Evolutionary conservation across 768 basidiomycete genomes (phyloP), one percentile per base, ranked within the genome.

Genomic region (Fomitopsis serialis): DNA sequence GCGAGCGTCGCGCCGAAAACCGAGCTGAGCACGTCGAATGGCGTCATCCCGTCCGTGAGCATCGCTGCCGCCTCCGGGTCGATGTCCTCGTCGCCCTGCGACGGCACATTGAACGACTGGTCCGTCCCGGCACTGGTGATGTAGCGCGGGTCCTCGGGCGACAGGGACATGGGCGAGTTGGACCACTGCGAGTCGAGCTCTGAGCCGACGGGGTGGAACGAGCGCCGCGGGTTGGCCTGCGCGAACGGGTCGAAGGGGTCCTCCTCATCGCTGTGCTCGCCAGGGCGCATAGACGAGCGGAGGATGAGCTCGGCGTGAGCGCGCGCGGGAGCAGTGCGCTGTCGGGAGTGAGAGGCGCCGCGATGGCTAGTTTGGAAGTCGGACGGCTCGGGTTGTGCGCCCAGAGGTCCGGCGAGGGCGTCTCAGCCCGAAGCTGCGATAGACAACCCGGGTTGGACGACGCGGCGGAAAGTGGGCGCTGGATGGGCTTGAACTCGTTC

Each of bases 31-130:
- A 98, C 93, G 62, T 99, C 97, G 62, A 99, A 88, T 1, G 97
- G 97, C 1, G 96, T 96, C 92, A 99, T 96, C 42, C 93, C 93
- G 65, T 91, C 89, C 0, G 87, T 89, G 48, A 92, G 78, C 70
- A 81, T 74, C 32, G 80, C 79, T 34, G 76, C 71, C 12, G 76
- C 75, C 35, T 85, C 80, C 6, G 73, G 72, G 52, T 81, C 80
- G 53, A 70, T 64, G 47, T 74, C 70, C 23, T 57, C 63, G 4
- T 51, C 54, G 13, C 61, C 56, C 25, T 55, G 49, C 17, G 56
- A 52, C 21, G 52, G 51, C 1, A 34, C 34, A 2, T 54, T 29
- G 17, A 36, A n/a, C 44, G 32, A 13, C 23, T 35, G 15, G 35
- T 24, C 43, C 48, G 29, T 22, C 40, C 40, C 1, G 48, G 50